A percentile compares a stretch with the other conserved stretches of the same genome.
Evolutionary conservation across 2,329 filamentous ascomycete species (phyloP).

Genomic region (Cryphonectria japonica): DNA sequence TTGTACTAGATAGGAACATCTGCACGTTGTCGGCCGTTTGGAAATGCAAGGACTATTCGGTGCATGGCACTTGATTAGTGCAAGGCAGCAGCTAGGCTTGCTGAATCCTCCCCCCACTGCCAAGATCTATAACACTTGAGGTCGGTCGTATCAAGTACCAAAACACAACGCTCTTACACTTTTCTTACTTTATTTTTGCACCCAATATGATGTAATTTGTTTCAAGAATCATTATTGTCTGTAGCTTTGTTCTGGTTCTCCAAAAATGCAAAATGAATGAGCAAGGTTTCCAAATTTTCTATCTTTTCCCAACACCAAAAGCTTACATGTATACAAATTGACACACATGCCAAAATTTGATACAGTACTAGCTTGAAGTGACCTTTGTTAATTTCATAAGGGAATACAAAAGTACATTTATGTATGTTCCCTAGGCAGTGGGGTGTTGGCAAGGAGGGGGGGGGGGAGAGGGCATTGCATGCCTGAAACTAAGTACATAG

Average conservation of each 20-base stretch:
- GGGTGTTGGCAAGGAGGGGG: not conserved
- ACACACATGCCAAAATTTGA: not conserved
- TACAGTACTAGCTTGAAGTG: not conserved
- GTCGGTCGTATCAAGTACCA: not conserved
- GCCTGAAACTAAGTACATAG: too few relatives aligned
- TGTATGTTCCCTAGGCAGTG: not conserved
- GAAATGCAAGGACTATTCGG: too few relatives aligned
- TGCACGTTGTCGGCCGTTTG: not conserved
- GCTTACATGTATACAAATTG: too few relatives aligned
- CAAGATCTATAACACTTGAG: not conserved
- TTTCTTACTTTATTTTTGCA: too few relatives aligned
- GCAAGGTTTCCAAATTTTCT: too few relatives aligned
- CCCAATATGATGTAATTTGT: too few relatives aligned
- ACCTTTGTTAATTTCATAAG: not conserved
- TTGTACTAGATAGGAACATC: not conserved
- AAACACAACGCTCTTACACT: not conserved
- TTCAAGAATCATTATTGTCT: too few relatives aligned
- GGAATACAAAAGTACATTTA: not conserved
- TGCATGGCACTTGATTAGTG: not conserved
- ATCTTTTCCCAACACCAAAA: too few relatives aligned
- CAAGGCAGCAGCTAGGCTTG: not conserved
- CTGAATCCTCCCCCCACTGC: not conserved
- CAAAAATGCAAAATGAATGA: too few relatives aligned
- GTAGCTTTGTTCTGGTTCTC: too few relatives aligned
- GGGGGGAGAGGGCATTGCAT: not conserved